Percentiles rank a stretch among this genome's conserved stretches.
phyloP scores from a whole-genome alignment of 2,329 filamentous ascomycete species.

The Aphanocladium album region DNA sequence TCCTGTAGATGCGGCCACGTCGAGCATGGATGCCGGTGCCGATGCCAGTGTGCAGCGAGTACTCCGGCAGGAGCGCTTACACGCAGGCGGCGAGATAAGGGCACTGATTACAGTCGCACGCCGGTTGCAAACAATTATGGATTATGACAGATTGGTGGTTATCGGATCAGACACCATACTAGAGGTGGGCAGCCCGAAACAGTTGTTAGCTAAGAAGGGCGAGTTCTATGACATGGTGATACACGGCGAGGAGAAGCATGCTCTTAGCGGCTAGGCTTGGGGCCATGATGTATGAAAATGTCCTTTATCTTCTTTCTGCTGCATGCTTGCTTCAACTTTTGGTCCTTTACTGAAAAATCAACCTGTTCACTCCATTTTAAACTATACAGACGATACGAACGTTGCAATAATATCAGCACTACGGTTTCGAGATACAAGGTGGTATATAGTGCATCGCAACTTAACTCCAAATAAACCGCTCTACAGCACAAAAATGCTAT shows the following conservation, averaged over 20 bases:
- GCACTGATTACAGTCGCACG: constrained; percentile 56
- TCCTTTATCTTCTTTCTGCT: not conserved
- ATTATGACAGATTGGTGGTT: constrained; percentile 55
- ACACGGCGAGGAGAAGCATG: constrained; percentile 33
- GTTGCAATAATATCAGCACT: not conserved
- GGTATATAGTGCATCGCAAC: not conserved
- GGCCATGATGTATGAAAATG: no score
- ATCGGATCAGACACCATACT: constrained; percentile 49
- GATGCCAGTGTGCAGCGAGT: constrained; percentile 50
- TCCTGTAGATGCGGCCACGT: constrained; percentile 56
- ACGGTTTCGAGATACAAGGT: not conserved
- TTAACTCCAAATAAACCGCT: not conserved
- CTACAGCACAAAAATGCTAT: not conserved
- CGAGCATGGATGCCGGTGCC: constrained; percentile 54
- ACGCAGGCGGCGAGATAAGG: constrained; percentile 33
- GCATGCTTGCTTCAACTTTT: not conserved
- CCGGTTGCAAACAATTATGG: constrained; percentile 52
- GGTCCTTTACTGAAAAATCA: not conserved
- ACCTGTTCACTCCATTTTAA: not conserved
- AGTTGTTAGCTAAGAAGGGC: constrained; percentile 32
- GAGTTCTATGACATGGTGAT: constrained; percentile 41
- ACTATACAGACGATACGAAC: not conserved
- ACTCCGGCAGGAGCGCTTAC: constrained; percentile 43
- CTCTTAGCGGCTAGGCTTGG: no score
- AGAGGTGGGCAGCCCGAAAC: constrained; percentile 40